Percentiles rank a stretch among this genome's conserved stretches.
Evolutionary conservation across 1,139 yeast species (phyloP).

Genomic region (Yamadazyma atlantica): DNA sequence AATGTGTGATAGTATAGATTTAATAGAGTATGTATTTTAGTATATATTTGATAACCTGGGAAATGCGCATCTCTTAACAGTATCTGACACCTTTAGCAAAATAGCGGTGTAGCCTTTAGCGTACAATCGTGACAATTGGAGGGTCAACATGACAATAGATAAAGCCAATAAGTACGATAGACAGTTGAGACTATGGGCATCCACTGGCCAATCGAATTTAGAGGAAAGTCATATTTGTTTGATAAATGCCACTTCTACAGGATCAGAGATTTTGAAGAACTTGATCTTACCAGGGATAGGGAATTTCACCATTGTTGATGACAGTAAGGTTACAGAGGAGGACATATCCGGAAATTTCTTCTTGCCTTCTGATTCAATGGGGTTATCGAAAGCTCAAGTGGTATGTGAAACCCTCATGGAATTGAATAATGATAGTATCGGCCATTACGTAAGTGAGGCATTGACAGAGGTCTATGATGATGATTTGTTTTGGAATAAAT

Average conservation of each 20-base stretch:
- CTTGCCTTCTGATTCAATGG: slow-evolving; percentile 46
- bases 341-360: slow-evolving; percentile 67
- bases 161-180: slow-evolving; percentile 69
- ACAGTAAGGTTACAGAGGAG: slow-evolving; percentile 32
- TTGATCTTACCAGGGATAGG: slow-evolving; percentile 82
- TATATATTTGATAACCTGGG: too few relatives aligned
- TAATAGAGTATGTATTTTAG: too few relatives aligned
- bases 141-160: slow-evolving; percentile 28
- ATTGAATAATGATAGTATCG: slow-evolving; percentile 60
- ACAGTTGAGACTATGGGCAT: slow-evolving; percentile 86
- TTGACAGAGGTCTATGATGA: slow-evolving; percentile 15
- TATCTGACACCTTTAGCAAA: too few relatives aligned
- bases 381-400: slow-evolving; percentile 38
- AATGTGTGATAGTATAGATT: slow-evolving; percentile 26
- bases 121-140: background rate
- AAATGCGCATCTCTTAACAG: too few relatives aligned
- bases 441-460: slow-evolving; percentile 27
- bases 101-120: too few relatives aligned
- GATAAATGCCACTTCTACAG: slow-evolving; percentile 58
- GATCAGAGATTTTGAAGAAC: slow-evolving; percentile 75
- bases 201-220: slow-evolving; percentile 67
- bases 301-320: slow-evolving; percentile 59
- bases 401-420: slow-evolving; percentile 47
- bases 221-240: slow-evolving; percentile 61
- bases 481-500: slow-evolving; percentile 47